Evolutionary conservation across 192 early-diverging fungal species (phyloP).

Genomic region (Kappamyces sp.): DNA sequence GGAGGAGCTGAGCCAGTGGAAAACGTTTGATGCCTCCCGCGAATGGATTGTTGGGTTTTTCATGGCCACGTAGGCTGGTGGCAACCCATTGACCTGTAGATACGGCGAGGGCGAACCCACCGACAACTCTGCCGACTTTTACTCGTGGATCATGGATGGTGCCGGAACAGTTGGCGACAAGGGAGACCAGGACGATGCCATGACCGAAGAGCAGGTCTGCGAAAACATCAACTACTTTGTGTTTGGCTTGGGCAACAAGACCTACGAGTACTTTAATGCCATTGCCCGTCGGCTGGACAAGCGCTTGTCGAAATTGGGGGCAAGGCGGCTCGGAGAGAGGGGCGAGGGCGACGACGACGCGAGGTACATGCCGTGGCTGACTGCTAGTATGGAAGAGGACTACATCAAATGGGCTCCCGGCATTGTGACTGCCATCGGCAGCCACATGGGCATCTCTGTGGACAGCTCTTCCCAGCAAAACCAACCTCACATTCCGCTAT

Average conservation of each 20-base stretch:
- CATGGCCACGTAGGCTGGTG: conserved; percentile 73
- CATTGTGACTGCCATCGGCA: conserved; percentile 70
- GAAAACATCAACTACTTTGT: conserved; percentile 60
- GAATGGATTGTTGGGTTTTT: conserved; percentile 75
- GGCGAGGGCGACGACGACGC: conserved; percentile 98
- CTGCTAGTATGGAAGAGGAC: conserved; percentile 82
- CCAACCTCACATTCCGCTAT: conserved; percentile 40
- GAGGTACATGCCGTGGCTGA: conserved; percentile 20
- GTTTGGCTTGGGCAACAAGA: conserved; percentile 85
- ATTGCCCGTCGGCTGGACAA: conserved; percentile 67
- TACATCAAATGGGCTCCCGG: conserved; percentile 91
- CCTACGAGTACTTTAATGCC: conserved; percentile 87
- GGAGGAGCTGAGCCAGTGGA: conserved; percentile 59
- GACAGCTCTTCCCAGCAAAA: conserved; percentile 33
- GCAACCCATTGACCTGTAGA: not conserved
- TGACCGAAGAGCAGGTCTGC: conserved; percentile 32
- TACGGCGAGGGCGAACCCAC: conserved; percentile 94
- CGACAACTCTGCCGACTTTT: conserved; percentile 93
- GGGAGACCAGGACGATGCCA: conserved; percentile 50
- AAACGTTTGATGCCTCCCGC: conserved; percentile 26
- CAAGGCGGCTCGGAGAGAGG: conserved; percentile 60
- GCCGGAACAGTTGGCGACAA: conserved; percentile 64
- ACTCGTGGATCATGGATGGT: conserved; percentile 73
- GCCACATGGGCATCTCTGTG: conserved; percentile 63
- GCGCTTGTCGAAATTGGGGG: conserved; percentile 66